phyloP scores from a whole-genome alignment of 805 yeast species.

The Candida ovalis region DNA sequence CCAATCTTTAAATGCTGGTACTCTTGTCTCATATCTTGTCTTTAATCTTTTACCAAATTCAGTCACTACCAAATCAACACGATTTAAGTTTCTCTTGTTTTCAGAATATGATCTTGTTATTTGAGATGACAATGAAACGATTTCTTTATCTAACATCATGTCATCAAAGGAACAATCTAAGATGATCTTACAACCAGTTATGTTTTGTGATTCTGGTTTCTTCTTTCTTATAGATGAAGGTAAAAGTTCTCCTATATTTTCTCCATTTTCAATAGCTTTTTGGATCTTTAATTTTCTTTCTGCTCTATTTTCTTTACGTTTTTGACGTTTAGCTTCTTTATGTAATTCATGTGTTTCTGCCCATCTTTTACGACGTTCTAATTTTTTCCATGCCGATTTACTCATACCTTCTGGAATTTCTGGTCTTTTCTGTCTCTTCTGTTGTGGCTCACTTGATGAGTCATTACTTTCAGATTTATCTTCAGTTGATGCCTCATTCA shows the following conservation, averaged over 20 bases:
- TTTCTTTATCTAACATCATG: constrained; percentile 71
- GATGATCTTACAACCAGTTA: constrained; percentile 52
- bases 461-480: too few species aligned
- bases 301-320: constrained; percentile 42
- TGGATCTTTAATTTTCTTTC: constrained; percentile 28
- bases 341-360: constrained; percentile 64
- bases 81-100: constrained; percentile 56
- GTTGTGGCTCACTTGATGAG: background rate
- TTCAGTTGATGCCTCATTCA: background rate
- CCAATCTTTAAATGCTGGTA: constrained; percentile 67
- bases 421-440: constrained; percentile 2
- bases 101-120: constrained; percentile 79
- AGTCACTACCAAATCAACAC: constrained; percentile 56
- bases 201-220: constrained; percentile 41
- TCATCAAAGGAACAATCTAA: constrained; percentile 91
- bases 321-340: constrained; percentile 48
- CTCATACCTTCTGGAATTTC: constrained; percentile 82
- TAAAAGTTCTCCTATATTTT: constrained; percentile 34
- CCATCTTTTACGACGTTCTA: constrained; percentile 49
- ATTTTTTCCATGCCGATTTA: constrained; percentile 77
- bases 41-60: constrained; percentile 65
- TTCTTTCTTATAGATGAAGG: constrained; percentile 31
- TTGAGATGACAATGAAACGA: constrained; percentile 72
- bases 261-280: constrained; percentile 36
- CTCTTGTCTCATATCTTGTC: constrained; percentile 61